These are phyloP conservation scores for Kazachstania psychrophila DNA, from an alignment of 805 yeast genomes.

Conservation along the genomic window DNA sequence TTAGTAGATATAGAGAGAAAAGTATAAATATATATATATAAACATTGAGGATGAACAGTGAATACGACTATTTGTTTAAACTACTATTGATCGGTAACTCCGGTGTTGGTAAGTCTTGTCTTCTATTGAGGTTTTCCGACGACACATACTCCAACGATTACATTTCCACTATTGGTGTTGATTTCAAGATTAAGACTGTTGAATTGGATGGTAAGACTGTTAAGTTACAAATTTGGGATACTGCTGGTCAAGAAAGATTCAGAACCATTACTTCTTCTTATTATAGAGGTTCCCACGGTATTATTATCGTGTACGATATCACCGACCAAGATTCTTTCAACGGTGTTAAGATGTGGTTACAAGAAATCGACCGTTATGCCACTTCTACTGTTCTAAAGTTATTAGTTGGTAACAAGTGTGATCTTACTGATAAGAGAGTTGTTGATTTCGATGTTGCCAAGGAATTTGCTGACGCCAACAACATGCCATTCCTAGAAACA, in stretches of 20 bases:
- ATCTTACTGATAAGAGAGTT: slow-evolving; percentile 83
- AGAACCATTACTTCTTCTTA: slow-evolving; percentile 95
- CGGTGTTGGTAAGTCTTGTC: slow-evolving; percentile 96
- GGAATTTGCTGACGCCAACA: slow-evolving; percentile 88
- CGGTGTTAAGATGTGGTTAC: slow-evolving; percentile 96
- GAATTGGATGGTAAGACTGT: slow-evolving; percentile 96
- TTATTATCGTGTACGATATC: slow-evolving; percentile 94
- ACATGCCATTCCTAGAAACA: slow-evolving; percentile 92
- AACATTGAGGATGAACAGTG: slow-evolving; percentile 59
- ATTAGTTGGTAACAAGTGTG: slow-evolving; percentile 94
- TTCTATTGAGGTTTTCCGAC: slow-evolving; percentile 90
- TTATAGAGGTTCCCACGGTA: slow-evolving; percentile 98
- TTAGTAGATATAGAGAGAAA: too few relatives aligned
- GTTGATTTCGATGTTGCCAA: slow-evolving; percentile 94
- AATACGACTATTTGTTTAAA: slow-evolving; percentile 96
- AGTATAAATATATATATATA: not conserved
- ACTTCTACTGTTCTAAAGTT: slow-evolving; percentile 95
- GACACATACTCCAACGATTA: slow-evolving; percentile 95
- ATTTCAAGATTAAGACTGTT: slow-evolving; percentile 79
- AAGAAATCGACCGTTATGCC: slow-evolving; percentile 96
- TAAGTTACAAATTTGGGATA: slow-evolving; percentile 98
- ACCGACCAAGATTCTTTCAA: slow-evolving; percentile 95
- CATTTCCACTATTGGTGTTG: slow-evolving; percentile 96
- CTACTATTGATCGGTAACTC: slow-evolving; percentile 94
- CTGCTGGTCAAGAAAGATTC: slow-evolving; percentile 98